Conservation (phyloP, 2,329 filamentous ascomycete genomes). For the Aureobasidium sp. region DNA sequence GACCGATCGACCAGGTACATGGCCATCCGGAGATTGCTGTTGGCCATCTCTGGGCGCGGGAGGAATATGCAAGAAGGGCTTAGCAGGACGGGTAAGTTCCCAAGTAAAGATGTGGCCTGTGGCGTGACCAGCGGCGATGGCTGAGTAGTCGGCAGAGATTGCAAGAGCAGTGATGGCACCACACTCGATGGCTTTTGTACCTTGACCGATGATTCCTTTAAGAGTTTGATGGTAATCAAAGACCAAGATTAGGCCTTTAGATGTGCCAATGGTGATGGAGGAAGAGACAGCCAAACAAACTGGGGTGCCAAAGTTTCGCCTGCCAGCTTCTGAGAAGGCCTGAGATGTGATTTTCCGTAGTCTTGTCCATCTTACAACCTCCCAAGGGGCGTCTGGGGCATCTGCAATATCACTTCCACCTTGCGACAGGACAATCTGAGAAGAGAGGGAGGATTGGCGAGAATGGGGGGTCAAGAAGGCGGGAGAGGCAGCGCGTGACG, state of each 20-base stretch:
- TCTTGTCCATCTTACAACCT: slow-evolving; percentile 93
- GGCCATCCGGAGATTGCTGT: slow-evolving; percentile 69
- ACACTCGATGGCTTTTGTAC: slow-evolving; percentile 89
- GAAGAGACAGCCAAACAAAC: slow-evolving; percentile 86
- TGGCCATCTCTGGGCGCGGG: slow-evolving; percentile 62
- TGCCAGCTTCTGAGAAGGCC: slow-evolving; percentile 86
- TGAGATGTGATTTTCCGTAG: slow-evolving; percentile 83
- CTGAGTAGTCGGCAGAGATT: slow-evolving; percentile 88
- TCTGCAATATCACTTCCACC: slow-evolving; percentile 42
- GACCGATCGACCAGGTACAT: slow-evolving; percentile 68
- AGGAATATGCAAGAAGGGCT: slow-evolving; percentile 82
- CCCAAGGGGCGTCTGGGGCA: slow-evolving; percentile 76
- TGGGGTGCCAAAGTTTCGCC: slow-evolving; percentile 83
- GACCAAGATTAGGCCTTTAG: slow-evolving; percentile 87
- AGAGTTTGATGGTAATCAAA: slow-evolving; percentile 97
- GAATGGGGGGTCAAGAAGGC: slow-evolving; percentile 68
- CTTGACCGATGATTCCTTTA: slow-evolving; percentile 87
- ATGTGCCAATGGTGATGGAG: slow-evolving; percentile 82
- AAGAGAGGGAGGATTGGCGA: slow-evolving; percentile 71
- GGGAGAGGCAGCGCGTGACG: slow-evolving; percentile 58
- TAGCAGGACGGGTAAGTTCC: slow-evolving; percentile 76
- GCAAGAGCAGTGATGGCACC: slow-evolving; percentile 81
- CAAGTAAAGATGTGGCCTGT: slow-evolving; percentile 93
- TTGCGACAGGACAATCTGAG: slow-evolving; percentile 54
- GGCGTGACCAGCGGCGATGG: slow-evolving; percentile 81